A percentile compares a stretch with the other conserved stretches of the same genome.
Evolutionary conservation across 2,329 filamentous ascomycete genomes (phyloP).

Genomic region (Penicillium sp.): DNA sequence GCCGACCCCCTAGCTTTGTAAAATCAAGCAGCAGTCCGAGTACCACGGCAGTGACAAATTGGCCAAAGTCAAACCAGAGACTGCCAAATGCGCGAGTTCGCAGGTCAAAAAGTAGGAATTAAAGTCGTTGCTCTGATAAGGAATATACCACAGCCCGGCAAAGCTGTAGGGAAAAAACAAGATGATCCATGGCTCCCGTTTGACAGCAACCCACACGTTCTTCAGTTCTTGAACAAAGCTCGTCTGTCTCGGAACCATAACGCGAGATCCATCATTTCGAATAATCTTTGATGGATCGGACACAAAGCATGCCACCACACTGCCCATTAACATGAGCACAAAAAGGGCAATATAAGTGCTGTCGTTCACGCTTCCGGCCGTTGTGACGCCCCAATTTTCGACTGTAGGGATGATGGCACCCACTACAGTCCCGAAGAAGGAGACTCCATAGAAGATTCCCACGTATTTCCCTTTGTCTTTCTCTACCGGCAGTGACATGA

Average conservation of each 20-base stretch:
- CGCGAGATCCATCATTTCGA: slow-evolving; percentile 65
- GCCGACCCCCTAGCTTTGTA: slow-evolving; percentile 16
- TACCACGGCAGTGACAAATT: slow-evolving; percentile 19
- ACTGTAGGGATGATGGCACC: slow-evolving; percentile 51
- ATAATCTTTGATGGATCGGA: slow-evolving; percentile 66
- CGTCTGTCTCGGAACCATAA: slow-evolving; percentile 26
- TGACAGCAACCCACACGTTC: slow-evolving; percentile 15
- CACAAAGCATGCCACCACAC: slow-evolving; percentile 62
- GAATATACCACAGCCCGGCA: slow-evolving; percentile 22
- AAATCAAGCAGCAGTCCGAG: slow-evolving; percentile 19
- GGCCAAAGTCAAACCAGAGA: slow-evolving; percentile 21
- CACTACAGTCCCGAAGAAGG: slow-evolving; percentile 79
- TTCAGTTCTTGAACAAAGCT: slow-evolving; percentile 22
- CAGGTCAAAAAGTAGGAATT: slow-evolving; percentile 23
- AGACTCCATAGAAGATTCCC: slow-evolving; percentile 82
- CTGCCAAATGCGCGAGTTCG: slow-evolving; percentile 23
- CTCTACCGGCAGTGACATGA: slow-evolving; percentile 82
- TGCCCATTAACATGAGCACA: slow-evolving; percentile 66
- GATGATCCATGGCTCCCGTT: slow-evolving; percentile 20
- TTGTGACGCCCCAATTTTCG: slow-evolving; percentile 24
- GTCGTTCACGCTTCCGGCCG: slow-evolving; percentile 41
- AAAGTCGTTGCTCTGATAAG: slow-evolving; percentile 25
- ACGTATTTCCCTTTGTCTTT: slow-evolving; percentile 76
- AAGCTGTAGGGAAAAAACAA: slow-evolving; percentile 23
- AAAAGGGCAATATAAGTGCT: slow-evolving; percentile 75